A percentile compares a stretch with the other conserved stretches of the same genome.
phyloP scores from a whole-genome alignment of 495 filamentous ascomycete genomes.

The Sabuloglossum arenarium region DNA sequence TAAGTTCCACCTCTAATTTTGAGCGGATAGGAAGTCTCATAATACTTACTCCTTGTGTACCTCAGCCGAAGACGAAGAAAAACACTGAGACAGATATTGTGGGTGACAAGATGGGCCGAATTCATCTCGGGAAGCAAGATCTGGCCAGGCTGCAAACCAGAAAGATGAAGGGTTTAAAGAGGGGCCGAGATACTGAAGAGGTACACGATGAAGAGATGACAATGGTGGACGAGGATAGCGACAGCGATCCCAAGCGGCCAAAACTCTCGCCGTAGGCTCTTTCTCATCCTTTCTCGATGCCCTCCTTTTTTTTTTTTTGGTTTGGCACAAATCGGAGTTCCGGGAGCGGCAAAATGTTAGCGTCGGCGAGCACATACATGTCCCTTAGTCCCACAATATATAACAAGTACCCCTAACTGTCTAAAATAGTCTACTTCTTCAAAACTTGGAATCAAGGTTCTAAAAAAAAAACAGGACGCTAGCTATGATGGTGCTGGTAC shows the following conservation, averaged over 20 bases:
- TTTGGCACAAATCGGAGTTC: not conserved
- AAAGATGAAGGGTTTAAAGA: conserved; percentile 98
- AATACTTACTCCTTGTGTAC: not conserved
- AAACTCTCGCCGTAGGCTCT: not conserved
- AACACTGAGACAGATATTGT: conserved; percentile 79
- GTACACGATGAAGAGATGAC: conserved; percentile 22
- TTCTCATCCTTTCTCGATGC: not conserved
- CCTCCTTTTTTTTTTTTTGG: not conserved
- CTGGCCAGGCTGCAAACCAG: conserved; percentile 71
- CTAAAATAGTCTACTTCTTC: not conserved
- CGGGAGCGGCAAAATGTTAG: not conserved
- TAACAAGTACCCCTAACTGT: not conserved
- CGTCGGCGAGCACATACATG: too few species aligned
- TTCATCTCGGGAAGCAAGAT: conserved; percentile 86
- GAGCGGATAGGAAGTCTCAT: not conserved
- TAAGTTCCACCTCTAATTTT: conserved; percentile 13
- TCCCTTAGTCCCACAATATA: not conserved
- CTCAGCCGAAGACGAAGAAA: conserved; percentile 57
- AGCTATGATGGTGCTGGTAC: not conserved
- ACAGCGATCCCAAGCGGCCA: not conserved
- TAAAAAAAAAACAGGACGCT: not conserved
- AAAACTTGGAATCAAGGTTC: not conserved
- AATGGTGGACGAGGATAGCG: conserved; percentile 6
- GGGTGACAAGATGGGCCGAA: conserved; percentile 86
- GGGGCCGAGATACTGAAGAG: conserved; percentile 37